Conservation (phyloP, 2,329 filamentous ascomycete genomes). For the Hypomyces rosellus region DNA sequence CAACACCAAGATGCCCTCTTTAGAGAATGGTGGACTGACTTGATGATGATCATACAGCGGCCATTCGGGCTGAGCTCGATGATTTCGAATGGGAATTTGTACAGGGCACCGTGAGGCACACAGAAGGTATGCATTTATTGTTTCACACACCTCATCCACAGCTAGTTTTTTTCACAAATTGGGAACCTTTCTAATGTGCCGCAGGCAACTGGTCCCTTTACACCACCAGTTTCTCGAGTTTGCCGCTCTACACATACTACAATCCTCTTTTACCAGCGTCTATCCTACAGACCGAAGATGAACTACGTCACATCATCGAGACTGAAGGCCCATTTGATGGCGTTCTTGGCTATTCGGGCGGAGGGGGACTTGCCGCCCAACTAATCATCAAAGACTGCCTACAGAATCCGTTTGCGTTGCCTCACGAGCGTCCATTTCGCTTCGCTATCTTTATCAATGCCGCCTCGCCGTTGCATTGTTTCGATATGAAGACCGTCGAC, state of each 20-base stretch:
- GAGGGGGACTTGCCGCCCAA: slow-evolving; percentile 6
- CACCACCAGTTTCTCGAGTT: slow-evolving; percentile 2
- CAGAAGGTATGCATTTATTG: slow-evolving; percentile 3
- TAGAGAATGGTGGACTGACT: no score
- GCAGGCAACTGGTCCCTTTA: slow-evolving; percentile 6
- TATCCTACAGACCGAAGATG: slow-evolving; percentile 4
- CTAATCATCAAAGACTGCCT: slow-evolving; percentile 1
- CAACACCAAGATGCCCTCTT: no score
- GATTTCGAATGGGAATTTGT: slow-evolving; percentile 9
- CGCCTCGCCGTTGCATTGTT: background rate
- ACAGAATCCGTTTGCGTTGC: background rate
- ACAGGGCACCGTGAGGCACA: slow-evolving; percentile 7
- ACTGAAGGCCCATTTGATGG: slow-evolving; percentile 7
- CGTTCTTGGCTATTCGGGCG: slow-evolving; percentile 7
- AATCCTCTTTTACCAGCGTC: slow-evolving; percentile 5
- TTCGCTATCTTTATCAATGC: slow-evolving; percentile 7
- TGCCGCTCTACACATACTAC: slow-evolving; percentile 7
- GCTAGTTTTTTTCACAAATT: no score
- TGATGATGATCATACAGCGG: background rate
- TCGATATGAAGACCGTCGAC: background rate
- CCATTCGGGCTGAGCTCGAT: slow-evolving; percentile 8
- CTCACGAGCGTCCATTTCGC: slow-evolving; percentile 4
- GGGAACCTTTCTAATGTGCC: background rate
- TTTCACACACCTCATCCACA: no score
- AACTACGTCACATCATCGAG: slow-evolving; percentile 1